Evolutionary conservation across 352 stramenopile species (phyloP).

Genomic region (Pythium sp.): DNA sequence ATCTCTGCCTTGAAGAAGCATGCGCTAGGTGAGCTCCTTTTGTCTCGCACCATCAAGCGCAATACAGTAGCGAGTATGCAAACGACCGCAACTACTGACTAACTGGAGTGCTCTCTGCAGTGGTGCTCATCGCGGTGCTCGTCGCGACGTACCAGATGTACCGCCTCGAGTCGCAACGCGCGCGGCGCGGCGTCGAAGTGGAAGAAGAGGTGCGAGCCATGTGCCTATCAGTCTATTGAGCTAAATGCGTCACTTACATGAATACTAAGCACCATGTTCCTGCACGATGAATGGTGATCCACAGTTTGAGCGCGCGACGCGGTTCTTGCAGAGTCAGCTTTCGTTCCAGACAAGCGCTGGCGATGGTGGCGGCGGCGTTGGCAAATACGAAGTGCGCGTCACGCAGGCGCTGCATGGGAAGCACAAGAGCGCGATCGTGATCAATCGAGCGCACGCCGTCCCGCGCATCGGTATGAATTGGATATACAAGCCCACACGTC

Average conservation of each 20-base stretch:
- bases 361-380: conserved; percentile 10
- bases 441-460: conserved; percentile 48
- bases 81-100: neutral
- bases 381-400: conserved; percentile 49
- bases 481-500: neutral
- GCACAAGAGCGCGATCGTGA: conserved; percentile 40
- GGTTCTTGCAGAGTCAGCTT: conserved; percentile 41
- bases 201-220: conserved; percentile 37
- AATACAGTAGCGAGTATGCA: no score
- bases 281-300: no score
- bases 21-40: conserved; percentile 25
- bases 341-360: conserved; percentile 7
- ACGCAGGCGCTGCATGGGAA: conserved; percentile 16
- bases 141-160: conserved; percentile 60
- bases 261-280: neutral
- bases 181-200: conserved; percentile 20
- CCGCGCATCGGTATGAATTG: conserved; percentile 50
- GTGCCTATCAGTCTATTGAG: neutral
- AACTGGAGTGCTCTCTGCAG: conserved; percentile 17
- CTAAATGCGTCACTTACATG: neutral
- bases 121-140: conserved; percentile 56
- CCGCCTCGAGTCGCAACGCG: conserved; percentile 46
- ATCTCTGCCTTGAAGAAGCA: conserved; percentile 29
- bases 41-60: neutral
- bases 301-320: conserved; percentile 53